Base-by-base conservation (phyloP, 2,329 filamentous ascomycete species). In the Monosporascus sp. region DNA sequence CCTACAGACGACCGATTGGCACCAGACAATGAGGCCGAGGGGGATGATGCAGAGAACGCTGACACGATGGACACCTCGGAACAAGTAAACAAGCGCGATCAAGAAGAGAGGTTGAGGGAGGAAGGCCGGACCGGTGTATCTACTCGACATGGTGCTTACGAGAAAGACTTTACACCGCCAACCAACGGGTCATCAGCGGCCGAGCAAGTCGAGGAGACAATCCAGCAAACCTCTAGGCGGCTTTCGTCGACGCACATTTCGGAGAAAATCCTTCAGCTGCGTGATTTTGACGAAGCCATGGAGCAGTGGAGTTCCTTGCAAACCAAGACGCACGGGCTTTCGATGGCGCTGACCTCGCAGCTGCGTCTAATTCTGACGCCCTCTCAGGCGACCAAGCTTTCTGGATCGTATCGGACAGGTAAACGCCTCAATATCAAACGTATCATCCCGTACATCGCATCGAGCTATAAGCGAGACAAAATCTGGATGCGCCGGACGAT, bases 351-450 rank as follows among this genome's bases (percentile, higher is more conserved):
- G 15, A 96, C 93, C 1, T 94, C 96, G 59, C 94, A 97, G 66
- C 85, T 99, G 18, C 90, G 94, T 25, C 84, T 99, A 15, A 97
- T 99, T 63, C 85, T 99, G 39, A 90, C 90, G 0, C 94, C 95
- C 0, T 97, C 93, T 0, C 86, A 96, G 50, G 92, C 93, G 1
- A 97, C 94, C 38, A 99, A 97, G 67, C 88, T 99, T 57, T 92
- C 93, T 2, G 94, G 94, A 44, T 91, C 96, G 61, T 97, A 96
- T 81, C 89, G 94, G 61, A 99, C 94, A 0, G 94, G 94, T 58
- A 99, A 99, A 71, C 88, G 94, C 0, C 89, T 99, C 63, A 99
- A 97, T 72, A 96, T 99, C 77, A 97, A 97, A 73, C 90, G 93
- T 62, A 99, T 99, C 72, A 99, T 99, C 64, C 94, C 95, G 0